Base-by-base conservation (phyloP, 2,329 filamentous ascomycete genomes). In the Amauroascus niger region DNA sequence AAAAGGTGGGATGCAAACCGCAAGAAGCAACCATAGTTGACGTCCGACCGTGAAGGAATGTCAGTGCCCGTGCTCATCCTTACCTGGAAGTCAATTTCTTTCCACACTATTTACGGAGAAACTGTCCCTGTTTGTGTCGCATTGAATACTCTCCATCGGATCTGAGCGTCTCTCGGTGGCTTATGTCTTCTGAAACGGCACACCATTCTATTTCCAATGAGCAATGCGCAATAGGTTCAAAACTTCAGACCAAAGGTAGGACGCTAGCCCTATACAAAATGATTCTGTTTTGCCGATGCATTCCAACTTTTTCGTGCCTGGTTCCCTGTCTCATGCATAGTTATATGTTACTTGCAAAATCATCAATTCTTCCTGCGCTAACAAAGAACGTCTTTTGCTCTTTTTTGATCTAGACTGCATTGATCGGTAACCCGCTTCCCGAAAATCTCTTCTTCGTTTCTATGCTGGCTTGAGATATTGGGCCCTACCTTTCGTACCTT, bases 191-290 rank as follows among this genome's bases (percentile, higher is more conserved):
- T 39, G 41, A 13, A 40, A 16, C 41, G n/a, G 11, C 30, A 37
- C 24, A 7, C 30, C 16, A 35, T 28, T 35, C 24, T 20, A 37
- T 46, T 39, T 46, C 28, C 32, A 9, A 28, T 46, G 39, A 39
- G 32, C 50, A 32, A 46, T 52, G 50, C 22, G 41, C 41, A 28
- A 30, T 39, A 26, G 40, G 32, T 28, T 39, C 20, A 33, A 28
- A 28, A 37, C 26, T 39, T 39, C 6, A 40, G 41, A 37, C 39
- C 24, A 28, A 52, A 52, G 40, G 50, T 52, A 39, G 2, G 49
- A n/a, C 26, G 7, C 9, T 26, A 13, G n/a, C 9, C 22, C 33
- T 28, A 41, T 14, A 49, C 16, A 26, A n/a, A n/a, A 16, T 45
- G 14, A 4, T 1, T 33, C 37, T 52, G 28, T 24, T 39, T 46